Base-by-base conservation (phyloP, 2,329 filamentous ascomycete genomes). In the Dothistroma septosporum region DNA sequence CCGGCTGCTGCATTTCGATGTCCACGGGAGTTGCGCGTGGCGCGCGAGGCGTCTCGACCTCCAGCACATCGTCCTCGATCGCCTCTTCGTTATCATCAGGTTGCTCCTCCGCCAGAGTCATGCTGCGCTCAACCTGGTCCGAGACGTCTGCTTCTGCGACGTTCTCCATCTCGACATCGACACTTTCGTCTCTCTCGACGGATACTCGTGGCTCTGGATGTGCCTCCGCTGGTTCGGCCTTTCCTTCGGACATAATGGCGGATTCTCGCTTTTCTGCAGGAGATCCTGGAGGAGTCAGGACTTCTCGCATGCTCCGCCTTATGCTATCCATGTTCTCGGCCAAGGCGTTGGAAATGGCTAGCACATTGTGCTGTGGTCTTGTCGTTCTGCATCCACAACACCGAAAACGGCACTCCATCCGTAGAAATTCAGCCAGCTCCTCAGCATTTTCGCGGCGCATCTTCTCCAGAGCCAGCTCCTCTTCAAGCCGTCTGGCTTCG, bases 351-450 rank as follows among this genome's bases (percentile, higher is more conserved):
- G 64, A 60, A 14, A 62, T 62, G 41, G 22, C 41, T 37, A 55
- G 59, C 47, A 46, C 48, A 73, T 57, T 72, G 73, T 74, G 72
- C 75, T 68, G 50, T 74, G 50, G 49, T 69, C 64, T 76, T 72
- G 11, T 74, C 73, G 67, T 76, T 73, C 63, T 69, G 82, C 86
- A 88, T 1, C 82, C 78, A 76, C 88, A 91, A 74, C 83, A 85
- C 52, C 83, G 81, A 65, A 92, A 82, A 54, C 85, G 81, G 72
- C 88, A 91, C 73, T 93, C 89, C 58, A 88, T 83, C 70, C 90
- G 85, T 72, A 92, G 79, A 74, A 91, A 92, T 33, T 92, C 87
- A 53, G 91, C 80, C 70, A 89, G 84, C 62, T 91, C 89, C 64
- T 88, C 80, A 0, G 89, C 87, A 8, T 87, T 83, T 63, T 88